A percentile compares a stretch with the other conserved stretches of the same genome.
Evolutionary conservation across 768 basidiomycete species (phyloP).

Genomic region (Psilocybe tampanensis): DNA sequence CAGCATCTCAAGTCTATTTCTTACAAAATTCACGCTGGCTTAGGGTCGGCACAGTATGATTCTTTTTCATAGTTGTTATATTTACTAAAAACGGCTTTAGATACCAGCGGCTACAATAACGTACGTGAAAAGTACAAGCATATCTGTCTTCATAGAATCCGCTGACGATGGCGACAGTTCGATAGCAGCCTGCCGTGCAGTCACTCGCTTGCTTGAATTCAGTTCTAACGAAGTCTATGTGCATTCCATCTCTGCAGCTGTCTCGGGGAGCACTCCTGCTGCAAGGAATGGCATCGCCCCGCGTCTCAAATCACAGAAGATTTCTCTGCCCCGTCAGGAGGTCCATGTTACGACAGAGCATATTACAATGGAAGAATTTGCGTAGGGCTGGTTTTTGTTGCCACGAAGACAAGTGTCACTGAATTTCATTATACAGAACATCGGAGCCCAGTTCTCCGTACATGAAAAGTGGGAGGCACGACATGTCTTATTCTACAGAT

Average conservation of each 20-base stretch:
- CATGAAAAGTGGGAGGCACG: constrained; percentile 22
- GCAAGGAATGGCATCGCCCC: constrained; percentile 29
- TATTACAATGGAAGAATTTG: constrained; percentile 59
- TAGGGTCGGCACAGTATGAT: constrained; percentile 56
- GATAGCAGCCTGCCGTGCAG: constrained; percentile 69
- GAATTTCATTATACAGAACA: constrained; percentile 3
- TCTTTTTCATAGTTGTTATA: constrained; percentile 11
- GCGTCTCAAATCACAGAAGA: constrained; percentile 29
- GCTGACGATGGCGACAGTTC: constrained; percentile 33
- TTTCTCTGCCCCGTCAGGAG: constrained; percentile 39
- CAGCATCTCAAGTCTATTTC: background rate
- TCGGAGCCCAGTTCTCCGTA: constrained; percentile 24
- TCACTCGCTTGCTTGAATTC: constrained; percentile 66
- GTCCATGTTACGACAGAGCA: constrained; percentile 63
- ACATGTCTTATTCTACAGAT: constrained; percentile 27
- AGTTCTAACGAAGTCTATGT: constrained; percentile 46
- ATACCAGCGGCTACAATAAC: constrained; percentile 69
- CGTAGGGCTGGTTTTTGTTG: constrained; percentile 33
- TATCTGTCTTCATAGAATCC: background rate
- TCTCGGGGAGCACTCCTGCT: constrained; percentile 32
- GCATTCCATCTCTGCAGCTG: constrained; percentile 43
- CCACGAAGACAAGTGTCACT: background rate
- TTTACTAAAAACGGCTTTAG: constrained; percentile 24
- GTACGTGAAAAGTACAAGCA: constrained; percentile 34
- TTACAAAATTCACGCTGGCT: background rate